Percentiles rank a stretch among this genome's conserved stretches.
Conservation (phyloP, 805 yeast genomes). For the Zygosaccharomyces bailii region DNA sequence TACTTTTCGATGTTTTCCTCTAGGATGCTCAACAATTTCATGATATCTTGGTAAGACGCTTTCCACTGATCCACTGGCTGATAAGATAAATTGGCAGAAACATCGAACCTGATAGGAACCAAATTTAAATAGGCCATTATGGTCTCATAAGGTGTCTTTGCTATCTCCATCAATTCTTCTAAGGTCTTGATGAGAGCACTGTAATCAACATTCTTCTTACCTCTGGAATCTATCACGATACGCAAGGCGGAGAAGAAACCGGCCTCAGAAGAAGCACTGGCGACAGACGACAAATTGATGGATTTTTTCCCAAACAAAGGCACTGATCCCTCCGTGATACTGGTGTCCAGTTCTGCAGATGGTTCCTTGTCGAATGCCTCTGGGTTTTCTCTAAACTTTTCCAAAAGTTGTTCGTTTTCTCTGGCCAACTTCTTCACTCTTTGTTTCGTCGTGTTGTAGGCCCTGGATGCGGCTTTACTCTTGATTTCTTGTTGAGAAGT, state of each 20-base stretch:
- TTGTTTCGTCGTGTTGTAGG: constrained; percentile 83
- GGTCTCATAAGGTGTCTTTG: constrained; percentile 63
- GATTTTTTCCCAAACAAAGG: constrained; percentile 37
- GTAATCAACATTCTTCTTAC: constrained; percentile 89
- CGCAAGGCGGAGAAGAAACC: constrained; percentile 70
- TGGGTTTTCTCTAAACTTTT: constrained; percentile 62
- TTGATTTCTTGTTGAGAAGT: constrained; percentile 59
- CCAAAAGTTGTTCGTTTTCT: constrained; percentile 61
- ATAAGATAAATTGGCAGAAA: constrained; percentile 58
- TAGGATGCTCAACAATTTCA: constrained; percentile 59
- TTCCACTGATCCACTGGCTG: constrained; percentile 85
- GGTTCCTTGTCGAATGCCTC: constrained; percentile 65
- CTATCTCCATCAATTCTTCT: constrained; percentile 55
- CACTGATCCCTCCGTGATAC: constrained; percentile 28
- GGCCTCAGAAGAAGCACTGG: constrained; percentile 37
- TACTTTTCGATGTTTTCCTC: constrained; percentile 57
- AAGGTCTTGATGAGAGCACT: constrained; percentile 69
- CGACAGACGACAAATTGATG: constrained; percentile 32
- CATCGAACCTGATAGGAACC: constrained; percentile 85
- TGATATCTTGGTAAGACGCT: constrained; percentile 58
- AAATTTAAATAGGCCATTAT: constrained; percentile 76
- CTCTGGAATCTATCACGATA: constrained; percentile 81
- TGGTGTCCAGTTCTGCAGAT: constrained; percentile 30
- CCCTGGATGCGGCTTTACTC: constrained; percentile 80
- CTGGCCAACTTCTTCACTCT: constrained; percentile 76